These are phyloP conservation scores for Fusarium foetens DNA, from an alignment of 2,329 filamentous ascomycete genomes.

Conservation along the genomic window DNA sequence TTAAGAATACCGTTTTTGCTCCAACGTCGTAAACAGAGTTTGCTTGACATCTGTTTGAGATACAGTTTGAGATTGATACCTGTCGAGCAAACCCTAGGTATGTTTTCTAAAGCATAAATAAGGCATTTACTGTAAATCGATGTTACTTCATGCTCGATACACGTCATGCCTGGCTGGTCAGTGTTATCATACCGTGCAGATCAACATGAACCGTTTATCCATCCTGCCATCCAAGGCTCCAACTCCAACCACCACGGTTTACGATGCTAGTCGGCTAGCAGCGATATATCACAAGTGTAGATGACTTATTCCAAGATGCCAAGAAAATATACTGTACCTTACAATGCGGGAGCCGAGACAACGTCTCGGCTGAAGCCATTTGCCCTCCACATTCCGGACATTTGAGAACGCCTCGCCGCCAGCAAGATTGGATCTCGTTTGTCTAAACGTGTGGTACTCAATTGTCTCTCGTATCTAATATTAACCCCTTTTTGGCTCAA, in stretches of 20 bases:
- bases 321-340: neutral
- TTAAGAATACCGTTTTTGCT: constrained; percentile 9
- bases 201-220: constrained; percentile 12
- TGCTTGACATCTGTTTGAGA: constrained; percentile 1
- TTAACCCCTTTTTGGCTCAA: neutral
- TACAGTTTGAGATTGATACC: constrained; percentile 12
- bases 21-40: constrained; percentile 3
- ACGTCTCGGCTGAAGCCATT: constrained; percentile 3
- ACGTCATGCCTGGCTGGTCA: constrained; percentile 19
- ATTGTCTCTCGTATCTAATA: constrained; percentile 1
- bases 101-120: neutral
- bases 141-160: neutral
- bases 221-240: constrained; percentile 5
- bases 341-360: constrained; percentile 9
- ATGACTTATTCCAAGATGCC: constrained; percentile 5
- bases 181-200: constrained; percentile 7
- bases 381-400: constrained; percentile 6
- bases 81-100: neutral
- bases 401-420: constrained; percentile 10
- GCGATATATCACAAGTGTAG: neutral
- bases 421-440: constrained; percentile 31
- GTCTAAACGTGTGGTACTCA: neutral
- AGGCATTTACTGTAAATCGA: neutral
- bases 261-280: neutral
- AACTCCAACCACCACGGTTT: constrained; percentile 2